Base-by-base conservation (phyloP, 176 grass and related monocot genomes). In the Avena eriantha region DNA sequence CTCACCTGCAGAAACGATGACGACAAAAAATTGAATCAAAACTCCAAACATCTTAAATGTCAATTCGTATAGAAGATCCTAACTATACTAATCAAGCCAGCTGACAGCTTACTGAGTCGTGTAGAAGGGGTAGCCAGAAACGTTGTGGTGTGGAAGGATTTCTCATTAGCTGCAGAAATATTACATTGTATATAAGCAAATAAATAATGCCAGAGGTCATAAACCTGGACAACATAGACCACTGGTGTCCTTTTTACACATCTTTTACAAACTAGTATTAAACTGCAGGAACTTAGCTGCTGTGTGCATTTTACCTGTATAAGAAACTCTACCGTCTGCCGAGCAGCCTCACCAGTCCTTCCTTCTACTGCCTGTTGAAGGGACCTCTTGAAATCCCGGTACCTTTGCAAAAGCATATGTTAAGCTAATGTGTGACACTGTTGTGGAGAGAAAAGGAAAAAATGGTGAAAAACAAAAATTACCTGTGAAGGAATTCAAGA, bases 401-500 rank as follows among this genome's bases (percentile, higher is more conserved):
- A 98, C 84, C 97, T 98, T 78, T 41, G 53, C 79, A 49, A 34
- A 87, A 92, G 48, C n/a, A 90, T 68, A 90, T 89, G 57, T 63
- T 84, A 53, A 93, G 33, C 46, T 82, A 14, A 71, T 53, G 67
- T 34, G 23, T 16, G 65, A 71, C 50, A 69, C 23, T 56, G 18
- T 64, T 90, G 73, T 83, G 79, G 16, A 85, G 46, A 88, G 39
- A 66, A 7, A 16, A 53, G 43, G 84, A 2, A 18, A 50, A 33
- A 19, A 53, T 51, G 51, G 11, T 66, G 13, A 74, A 60, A 83
- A 90, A 43, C 8, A 80, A 56, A 23, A 36, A 76, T 66, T 91
- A 98, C 96, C 95, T 96, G 19, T 96, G 96, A 92, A 98, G 92
- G 87, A 98, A 98, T 69, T 96, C 93, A 60, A 98, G 92, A 73